A percentile compares a stretch with the other conserved stretches of the same genome.
Conservation (phyloP, 352 stramenopile genomes). For the Pythium graminicola region DNA sequence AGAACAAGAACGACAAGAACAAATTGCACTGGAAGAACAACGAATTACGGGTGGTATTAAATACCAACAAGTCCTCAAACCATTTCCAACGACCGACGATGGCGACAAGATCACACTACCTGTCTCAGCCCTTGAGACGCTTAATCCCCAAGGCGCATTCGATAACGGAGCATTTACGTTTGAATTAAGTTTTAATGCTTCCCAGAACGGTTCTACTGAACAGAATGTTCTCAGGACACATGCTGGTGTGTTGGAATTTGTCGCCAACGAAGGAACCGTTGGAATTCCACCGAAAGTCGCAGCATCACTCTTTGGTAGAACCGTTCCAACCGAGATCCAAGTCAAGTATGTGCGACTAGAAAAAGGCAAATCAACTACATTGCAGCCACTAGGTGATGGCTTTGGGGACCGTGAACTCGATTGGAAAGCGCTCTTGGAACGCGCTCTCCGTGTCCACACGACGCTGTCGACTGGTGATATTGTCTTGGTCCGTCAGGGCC, state of each 20-base stretch:
- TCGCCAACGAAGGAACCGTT: constrained; percentile 66
- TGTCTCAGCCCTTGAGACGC: constrained; percentile 60
- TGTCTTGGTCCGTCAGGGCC: constrained; percentile 67
- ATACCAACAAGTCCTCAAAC: constrained; percentile 43
- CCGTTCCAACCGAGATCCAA: constrained; percentile 25
- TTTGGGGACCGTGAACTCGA: constrained; percentile 77
- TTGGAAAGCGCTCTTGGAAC: constrained; percentile 73
- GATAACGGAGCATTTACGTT: constrained; percentile 80
- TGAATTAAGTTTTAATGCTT: constrained; percentile 40
- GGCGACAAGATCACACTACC: constrained; percentile 77
- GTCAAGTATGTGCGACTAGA: constrained; percentile 71
- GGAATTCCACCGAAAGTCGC: constrained; percentile 74
- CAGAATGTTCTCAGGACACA: constrained; percentile 39
- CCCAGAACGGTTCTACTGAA: not conserved
- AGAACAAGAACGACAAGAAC: constrained; percentile 36
- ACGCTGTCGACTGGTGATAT: constrained; percentile 71
- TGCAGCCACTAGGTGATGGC: constrained; percentile 59
- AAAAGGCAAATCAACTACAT: constrained; percentile 53
- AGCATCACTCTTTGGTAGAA: constrained; percentile 44
- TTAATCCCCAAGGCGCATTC: constrained; percentile 72
- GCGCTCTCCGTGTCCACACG: constrained; percentile 63
- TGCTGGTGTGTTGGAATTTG: constrained; percentile 74
- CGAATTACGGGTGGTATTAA: constrained; percentile 64
- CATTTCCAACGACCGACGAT: constrained; percentile 41
- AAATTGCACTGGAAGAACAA: constrained; percentile 55